Percentiles rank a stretch among this genome's conserved stretches.
phyloP scores from a whole-genome alignment of 768 basidiomycete species.

The Termitomyces sp. region DNA sequence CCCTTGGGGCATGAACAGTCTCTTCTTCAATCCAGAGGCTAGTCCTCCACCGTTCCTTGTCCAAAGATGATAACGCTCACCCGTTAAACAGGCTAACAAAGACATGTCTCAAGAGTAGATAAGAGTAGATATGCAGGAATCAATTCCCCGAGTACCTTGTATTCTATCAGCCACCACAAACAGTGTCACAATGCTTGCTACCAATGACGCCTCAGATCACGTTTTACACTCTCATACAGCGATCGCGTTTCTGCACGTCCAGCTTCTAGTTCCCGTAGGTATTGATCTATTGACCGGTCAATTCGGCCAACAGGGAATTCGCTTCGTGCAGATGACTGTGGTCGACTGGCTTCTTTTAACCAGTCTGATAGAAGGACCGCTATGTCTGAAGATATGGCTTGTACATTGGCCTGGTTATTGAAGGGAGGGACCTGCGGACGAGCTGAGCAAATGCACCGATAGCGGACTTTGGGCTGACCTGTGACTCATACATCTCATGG shows the following conservation, averaged over 20 bases:
- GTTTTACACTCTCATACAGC: slow-evolving; percentile 65
- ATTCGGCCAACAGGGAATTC: slow-evolving; percentile 79
- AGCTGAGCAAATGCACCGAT: not conserved
- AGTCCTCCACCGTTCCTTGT: slow-evolving; percentile 15
- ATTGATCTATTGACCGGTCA: slow-evolving; percentile 67
- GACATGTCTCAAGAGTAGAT: slow-evolving; percentile 37
- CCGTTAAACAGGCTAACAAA: slow-evolving; percentile 50
- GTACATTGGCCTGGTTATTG: slow-evolving; percentile 74
- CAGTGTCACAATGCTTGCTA: slow-evolving; percentile 23
- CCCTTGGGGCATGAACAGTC: slow-evolving; percentile 80
- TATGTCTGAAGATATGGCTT: slow-evolving; percentile 76
- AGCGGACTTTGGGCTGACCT: slow-evolving; percentile 43
- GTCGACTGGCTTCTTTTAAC: slow-evolving; percentile 70
- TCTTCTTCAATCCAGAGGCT: slow-evolving; percentile 79
- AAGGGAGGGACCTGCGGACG: slow-evolving; percentile 67
- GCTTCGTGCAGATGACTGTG: slow-evolving; percentile 56
- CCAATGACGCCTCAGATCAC: slow-evolving; percentile 69
- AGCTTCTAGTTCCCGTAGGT: slow-evolving; percentile 63
- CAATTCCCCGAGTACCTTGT: not conserved
- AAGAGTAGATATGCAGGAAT: not conserved
- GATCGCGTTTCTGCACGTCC: slow-evolving; percentile 55
- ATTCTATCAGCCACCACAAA: not conserved
- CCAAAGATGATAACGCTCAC: not conserved
- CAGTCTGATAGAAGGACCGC: slow-evolving; percentile 77
- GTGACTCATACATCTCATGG: slow-evolving; percentile 84